Conservation (phyloP, 108 stramenopile species). For the Conticribra weissflogii region DNA sequence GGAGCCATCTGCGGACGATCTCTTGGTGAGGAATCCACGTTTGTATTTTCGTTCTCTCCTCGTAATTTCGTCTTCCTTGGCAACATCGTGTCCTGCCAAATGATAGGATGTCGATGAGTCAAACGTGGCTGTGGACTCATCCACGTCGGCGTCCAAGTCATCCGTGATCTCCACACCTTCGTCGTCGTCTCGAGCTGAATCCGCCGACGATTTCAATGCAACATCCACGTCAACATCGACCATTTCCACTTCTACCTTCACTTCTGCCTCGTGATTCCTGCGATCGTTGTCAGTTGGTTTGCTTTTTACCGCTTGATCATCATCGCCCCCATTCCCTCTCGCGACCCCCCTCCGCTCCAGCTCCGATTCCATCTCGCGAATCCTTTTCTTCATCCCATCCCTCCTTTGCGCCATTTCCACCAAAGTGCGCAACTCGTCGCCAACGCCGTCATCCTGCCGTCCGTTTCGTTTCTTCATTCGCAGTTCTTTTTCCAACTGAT, state of each 20-base stretch:
- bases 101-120: slow-evolving; percentile 38
- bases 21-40: slow-evolving; percentile 20
- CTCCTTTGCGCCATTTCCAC: slow-evolving; percentile 23
- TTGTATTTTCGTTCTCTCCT: slow-evolving; percentile 47
- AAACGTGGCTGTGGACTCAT: background rate
- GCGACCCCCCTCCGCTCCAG: background rate
- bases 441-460: background rate
- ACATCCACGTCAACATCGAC: slow-evolving; percentile 17
- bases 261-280: slow-evolving; percentile 48
- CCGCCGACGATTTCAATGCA: slow-evolving; percentile 12
- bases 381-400: slow-evolving; percentile 25
- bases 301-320: too few relatives aligned
- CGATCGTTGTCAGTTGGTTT: slow-evolving; percentile 3
- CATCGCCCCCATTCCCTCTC: slow-evolving; percentile 1
- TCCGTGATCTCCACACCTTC: slow-evolving; percentile 14
- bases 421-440: slow-evolving; percentile 21
- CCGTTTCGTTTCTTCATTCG: slow-evolving; percentile 1
- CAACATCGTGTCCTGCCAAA: slow-evolving; percentile 19
- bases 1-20: background rate
- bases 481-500: slow-evolving; percentile 38
- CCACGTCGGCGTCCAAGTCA: background rate
- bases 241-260: slow-evolving; percentile 34
- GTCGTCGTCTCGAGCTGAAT: slow-evolving; percentile 32
- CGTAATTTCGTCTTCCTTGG: slow-evolving; percentile 36
- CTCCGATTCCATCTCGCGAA: slow-evolving; percentile 35